Conservation (phyloP, 495 filamentous ascomycete species). For the Jackrogersella minutella region DNA sequence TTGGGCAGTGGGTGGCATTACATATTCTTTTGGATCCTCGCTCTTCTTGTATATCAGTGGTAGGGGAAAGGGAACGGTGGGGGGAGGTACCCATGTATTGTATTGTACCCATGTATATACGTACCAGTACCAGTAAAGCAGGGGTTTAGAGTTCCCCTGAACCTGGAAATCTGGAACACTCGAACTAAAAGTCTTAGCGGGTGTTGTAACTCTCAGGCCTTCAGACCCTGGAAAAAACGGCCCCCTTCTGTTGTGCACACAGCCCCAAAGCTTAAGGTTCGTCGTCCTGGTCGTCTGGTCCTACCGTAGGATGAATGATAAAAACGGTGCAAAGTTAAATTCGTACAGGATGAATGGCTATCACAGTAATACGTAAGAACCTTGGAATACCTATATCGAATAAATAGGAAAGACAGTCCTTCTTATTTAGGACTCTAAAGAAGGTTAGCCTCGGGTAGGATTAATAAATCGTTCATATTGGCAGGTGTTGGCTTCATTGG, state of each 20-base stretch:
- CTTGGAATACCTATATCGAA: too few relatives aligned
- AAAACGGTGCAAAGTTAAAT: constrained; percentile 21
- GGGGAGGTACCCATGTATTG: constrained; percentile 1
- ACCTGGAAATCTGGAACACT: constrained; percentile 45
- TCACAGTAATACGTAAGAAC: constrained; percentile 32
- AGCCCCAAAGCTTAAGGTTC: neutral
- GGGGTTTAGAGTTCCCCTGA: constrained; percentile 38
- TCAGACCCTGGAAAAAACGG: constrained; percentile 25
- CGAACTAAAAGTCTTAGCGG: constrained; percentile 35
- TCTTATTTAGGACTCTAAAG: constrained; percentile 12
- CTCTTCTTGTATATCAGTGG: neutral
- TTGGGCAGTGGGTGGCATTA: constrained; percentile 39
- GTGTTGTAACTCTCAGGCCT: constrained; percentile 39
- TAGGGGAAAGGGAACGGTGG: constrained; percentile 33
- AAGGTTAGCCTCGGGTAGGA: neutral
- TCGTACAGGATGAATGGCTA: constrained; percentile 16
- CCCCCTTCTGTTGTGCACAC: constrained; percentile 2
- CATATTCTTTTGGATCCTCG: neutral
- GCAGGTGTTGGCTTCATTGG: constrained; percentile 12
- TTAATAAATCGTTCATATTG: neutral
- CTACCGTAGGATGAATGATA: neutral
- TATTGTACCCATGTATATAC: too few relatives aligned
- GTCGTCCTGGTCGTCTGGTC: neutral
- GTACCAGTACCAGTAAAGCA: neutral
- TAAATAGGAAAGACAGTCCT: neutral